Evolutionary conservation across 2,329 filamentous ascomycete genomes (phyloP).

Genomic region (Aspergillus persii): DNA sequence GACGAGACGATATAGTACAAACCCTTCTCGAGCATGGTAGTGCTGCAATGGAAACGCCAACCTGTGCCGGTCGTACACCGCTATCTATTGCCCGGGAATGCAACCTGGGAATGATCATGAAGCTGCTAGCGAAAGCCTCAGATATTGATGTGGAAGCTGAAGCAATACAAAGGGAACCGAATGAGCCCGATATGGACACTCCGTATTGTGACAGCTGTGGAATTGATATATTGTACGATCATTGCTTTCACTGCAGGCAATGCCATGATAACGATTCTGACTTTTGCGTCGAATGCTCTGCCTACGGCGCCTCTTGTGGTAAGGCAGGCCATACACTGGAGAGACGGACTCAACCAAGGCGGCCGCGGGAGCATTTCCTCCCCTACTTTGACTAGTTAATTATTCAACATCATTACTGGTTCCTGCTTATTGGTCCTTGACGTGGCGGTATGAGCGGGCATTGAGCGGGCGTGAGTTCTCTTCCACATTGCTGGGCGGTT

Average conservation of each 20-base stretch:
- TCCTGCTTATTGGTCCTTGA: too few species aligned
- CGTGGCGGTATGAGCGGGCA: too few species aligned
- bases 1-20: not conserved
- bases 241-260: not conserved
- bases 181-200: not conserved
- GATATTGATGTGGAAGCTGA: not conserved
- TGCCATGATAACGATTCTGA: not conserved
- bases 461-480: too few species aligned
- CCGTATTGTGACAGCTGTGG: not conserved
- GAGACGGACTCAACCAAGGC: not conserved
- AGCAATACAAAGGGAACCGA: not conserved
- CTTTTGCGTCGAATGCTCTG: not conserved
- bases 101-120: not conserved
- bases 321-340: not conserved
- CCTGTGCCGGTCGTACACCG: not conserved
- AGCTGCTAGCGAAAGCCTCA: not conserved
- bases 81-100: not conserved
- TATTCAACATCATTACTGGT: too few species aligned
- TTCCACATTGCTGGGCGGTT: too few species aligned
- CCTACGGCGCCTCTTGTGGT: not conserved
- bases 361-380: too few species aligned
- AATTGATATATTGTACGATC: not conserved
- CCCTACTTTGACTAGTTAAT: too few species aligned
- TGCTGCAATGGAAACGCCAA: not conserved
- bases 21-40: conserved; percentile 2